A percentile compares a stretch with the other conserved stretches of the same genome.
Evolutionary conservation across 1,284 basidiomycete species (phyloP).

Genomic region (Athelia psychrophila): DNA sequence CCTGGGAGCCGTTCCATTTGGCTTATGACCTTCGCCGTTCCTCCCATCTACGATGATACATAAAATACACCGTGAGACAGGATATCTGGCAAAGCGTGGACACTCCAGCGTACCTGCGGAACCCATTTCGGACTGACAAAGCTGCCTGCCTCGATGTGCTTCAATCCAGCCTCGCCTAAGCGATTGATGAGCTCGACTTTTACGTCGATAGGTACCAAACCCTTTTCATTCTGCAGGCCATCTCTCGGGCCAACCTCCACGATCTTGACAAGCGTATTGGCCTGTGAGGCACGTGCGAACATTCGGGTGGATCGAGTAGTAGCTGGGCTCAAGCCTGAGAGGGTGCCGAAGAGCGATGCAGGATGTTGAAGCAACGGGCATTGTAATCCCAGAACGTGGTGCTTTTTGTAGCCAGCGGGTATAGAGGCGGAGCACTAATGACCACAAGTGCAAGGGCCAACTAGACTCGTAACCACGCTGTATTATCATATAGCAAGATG

Average conservation of each 20-base stretch:
- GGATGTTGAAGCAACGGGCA: background rate
- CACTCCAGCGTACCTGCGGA: conserved; percentile 75
- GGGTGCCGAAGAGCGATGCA: background rate
- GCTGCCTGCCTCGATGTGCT: conserved; percentile 83
- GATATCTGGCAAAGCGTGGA: too few relatives aligned
- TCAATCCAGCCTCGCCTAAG: conserved; percentile 69
- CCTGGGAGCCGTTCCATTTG: conserved; percentile 50
- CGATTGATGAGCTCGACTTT: conserved; percentile 84
- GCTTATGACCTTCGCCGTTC: conserved; percentile 71
- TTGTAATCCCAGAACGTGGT: background rate
- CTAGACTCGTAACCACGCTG: background rate
- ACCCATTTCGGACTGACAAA: conserved; percentile 96
- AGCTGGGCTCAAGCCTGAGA: too few relatives aligned
- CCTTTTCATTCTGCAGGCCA: conserved; percentile 90
- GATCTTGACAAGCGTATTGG: conserved; percentile 55
- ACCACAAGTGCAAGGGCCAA: background rate
- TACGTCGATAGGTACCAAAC: conserved; percentile 66
- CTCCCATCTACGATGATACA: conserved; percentile 67
- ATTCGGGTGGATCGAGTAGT: background rate
- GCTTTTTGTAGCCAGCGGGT: too few relatives aligned
- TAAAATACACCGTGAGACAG: background rate
- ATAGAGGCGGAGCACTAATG: background rate
- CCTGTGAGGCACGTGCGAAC: background rate
- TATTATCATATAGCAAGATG: too few relatives aligned
- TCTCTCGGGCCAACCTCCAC: conserved; percentile 94